Base-by-base conservation (phyloP, 345 rosid species). In the Abelmoschus esculentus region DNA sequence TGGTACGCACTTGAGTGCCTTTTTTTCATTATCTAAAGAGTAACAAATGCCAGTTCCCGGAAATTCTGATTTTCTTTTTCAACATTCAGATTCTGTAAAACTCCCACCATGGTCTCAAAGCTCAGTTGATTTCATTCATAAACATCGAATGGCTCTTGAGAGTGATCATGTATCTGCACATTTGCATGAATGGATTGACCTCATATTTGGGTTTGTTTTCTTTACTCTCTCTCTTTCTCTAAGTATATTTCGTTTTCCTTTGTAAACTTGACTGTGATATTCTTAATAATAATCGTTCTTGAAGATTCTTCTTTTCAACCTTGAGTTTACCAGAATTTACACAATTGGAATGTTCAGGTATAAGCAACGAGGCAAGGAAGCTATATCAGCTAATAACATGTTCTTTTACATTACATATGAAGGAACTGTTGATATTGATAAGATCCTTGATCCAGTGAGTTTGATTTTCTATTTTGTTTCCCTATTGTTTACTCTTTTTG, bases 161-260 rank as follows among this genome's bases (percentile, higher is more conserved):
- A 96, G 99, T 62, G 98, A 96, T 66, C 85, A 96, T 84, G 98
- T 87, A 42, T 96, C 99, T 60, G 90, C 87, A 68, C 93, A 89
- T 86, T 82, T 96, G 85, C 93, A 96, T 80, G 96, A 92, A 74
- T 96, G 99, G 99, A 89, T 96, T 69, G 97, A 96, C 82, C 99
- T 96, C 73, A 81, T 96, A 72, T 96, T 90, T 77, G 99, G 99
- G 99, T 92, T 68, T 53, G 82, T 78, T 73, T 63, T 63, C 54
- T 61, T 31, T 40, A 9, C 50, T 40, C 9, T 50, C 44, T 32
- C 6, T 5, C 18, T 0, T 22, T 22, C 22, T 15, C 38, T 22
- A 15, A 32, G 9, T 36, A 17, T 7, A 4, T 60, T 46, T 60
- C 31, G 75, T 75, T 68, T 58, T 29, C 22, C 54, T 46, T 50